These are phyloP conservation scores for Halophytophthora polymorphica DNA, from an alignment of 352 stramenopile species.

Conservation along the genomic window DNA sequence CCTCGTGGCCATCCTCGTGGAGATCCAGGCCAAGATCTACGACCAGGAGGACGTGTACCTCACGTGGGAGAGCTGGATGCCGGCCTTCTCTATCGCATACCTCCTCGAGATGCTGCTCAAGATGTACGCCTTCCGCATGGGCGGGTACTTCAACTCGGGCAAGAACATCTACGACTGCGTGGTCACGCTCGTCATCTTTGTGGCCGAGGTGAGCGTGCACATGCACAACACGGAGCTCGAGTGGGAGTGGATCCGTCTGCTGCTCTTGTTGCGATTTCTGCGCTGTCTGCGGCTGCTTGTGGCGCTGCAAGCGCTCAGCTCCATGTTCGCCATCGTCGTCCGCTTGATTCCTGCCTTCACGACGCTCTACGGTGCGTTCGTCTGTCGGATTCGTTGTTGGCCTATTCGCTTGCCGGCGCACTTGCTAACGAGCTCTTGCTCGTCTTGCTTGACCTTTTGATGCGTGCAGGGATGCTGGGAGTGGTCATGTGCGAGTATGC, in stretches of 20 bases:
- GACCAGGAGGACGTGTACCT: slow-evolving; percentile 18
- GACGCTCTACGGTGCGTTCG: slow-evolving; percentile 42
- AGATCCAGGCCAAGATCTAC: slow-evolving; percentile 49
- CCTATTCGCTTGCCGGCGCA: not conserved
- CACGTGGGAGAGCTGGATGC: slow-evolving; percentile 53
- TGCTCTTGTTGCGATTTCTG: slow-evolving; percentile 62
- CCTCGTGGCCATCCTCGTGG: slow-evolving; percentile 41
- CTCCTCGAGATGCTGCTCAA: slow-evolving; percentile 84
- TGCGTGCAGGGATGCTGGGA: slow-evolving; percentile 40
- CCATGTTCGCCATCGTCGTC: slow-evolving; percentile 54
- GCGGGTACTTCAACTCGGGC: slow-evolving; percentile 51
- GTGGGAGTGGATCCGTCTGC: slow-evolving; percentile 50
- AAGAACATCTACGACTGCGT: slow-evolving; percentile 86
- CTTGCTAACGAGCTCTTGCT: not conserved
- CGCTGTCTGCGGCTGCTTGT: slow-evolving; percentile 50
- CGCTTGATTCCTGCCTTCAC: slow-evolving; percentile 50
- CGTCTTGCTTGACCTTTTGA: not conserved
- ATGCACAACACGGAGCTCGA: slow-evolving; percentile 33
- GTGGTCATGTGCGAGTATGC: slow-evolving; percentile 67
- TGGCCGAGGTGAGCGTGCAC: slow-evolving; percentile 53
- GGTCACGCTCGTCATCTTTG: slow-evolving; percentile 61
- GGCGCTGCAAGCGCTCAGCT: slow-evolving; percentile 40
- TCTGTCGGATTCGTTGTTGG: not conserved
- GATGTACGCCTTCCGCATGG: slow-evolving; percentile 51
- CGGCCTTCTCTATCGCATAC: slow-evolving; percentile 66